Evolutionary conservation across 768 basidiomycete genomes (phyloP).

Genomic region (Pisolithus microcarpus): DNA sequence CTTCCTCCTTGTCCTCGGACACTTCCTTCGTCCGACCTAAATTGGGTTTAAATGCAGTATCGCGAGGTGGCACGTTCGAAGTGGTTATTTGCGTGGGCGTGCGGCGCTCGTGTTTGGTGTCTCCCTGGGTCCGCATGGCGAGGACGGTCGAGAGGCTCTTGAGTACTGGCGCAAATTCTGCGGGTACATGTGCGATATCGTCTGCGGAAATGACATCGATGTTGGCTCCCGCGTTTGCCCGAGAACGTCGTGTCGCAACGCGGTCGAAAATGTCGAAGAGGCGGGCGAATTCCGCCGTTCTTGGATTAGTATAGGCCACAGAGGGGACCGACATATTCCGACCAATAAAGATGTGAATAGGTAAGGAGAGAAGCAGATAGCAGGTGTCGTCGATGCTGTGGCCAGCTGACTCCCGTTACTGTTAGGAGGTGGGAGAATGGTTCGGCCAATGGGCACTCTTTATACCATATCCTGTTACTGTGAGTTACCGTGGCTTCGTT

Average conservation of each 20-base stretch:
- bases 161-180: conserved; percentile 26
- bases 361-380: background rate
- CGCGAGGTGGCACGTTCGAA: conserved; percentile 13
- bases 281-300: conserved; percentile 45
- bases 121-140: conserved; percentile 28
- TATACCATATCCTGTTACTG: conserved; percentile 14
- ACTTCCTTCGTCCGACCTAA: conserved; percentile 4
- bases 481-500: conserved; percentile 5
- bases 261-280: conserved; percentile 50
- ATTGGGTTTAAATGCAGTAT: conserved; percentile 17
- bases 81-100: background rate
- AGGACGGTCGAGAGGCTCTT: conserved; percentile 31
- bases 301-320: conserved; percentile 26
- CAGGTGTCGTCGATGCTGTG: background rate
- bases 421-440: conserved; percentile 1
- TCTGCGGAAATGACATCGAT: conserved; percentile 22
- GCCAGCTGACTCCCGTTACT: background rate
- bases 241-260: conserved; percentile 40
- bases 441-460: conserved; percentile 1
- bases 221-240: conserved; percentile 13
- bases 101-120: conserved; percentile 11
- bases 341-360: background rate
- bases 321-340: conserved; percentile 14
- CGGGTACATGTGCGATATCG: conserved; percentile 24
- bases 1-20: conserved; percentile 15